Conservation (phyloP, 495 filamentous ascomycete species). For the Rostrohypoxylon terebratum region DNA sequence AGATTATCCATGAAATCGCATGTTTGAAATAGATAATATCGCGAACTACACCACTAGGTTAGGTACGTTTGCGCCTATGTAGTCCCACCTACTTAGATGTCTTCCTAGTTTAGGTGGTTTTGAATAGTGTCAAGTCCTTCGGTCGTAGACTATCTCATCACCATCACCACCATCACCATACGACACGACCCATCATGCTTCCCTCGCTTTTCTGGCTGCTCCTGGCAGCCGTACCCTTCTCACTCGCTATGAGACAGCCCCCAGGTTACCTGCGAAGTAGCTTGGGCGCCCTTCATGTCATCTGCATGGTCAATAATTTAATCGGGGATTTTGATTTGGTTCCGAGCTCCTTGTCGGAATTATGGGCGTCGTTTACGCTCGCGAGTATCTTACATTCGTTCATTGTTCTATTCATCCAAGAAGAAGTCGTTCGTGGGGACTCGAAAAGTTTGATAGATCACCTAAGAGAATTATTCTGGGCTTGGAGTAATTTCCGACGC, state of each 20-base stretch:
- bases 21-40: too few relatives aligned
- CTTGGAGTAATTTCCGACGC: slow-evolving; percentile 15
- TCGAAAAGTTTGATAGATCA: not conserved
- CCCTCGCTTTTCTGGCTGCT: not conserved
- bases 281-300: not conserved
- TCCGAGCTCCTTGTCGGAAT: not conserved
- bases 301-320: not conserved
- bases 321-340: not conserved
- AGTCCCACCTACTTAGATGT: too few relatives aligned
- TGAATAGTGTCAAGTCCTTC: too few relatives aligned
- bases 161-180: too few relatives aligned
- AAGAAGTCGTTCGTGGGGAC: not conserved
- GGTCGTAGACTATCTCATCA: too few relatives aligned
- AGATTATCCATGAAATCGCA: not conserved
- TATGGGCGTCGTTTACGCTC: slow-evolving; percentile 1
- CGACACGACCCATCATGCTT: not conserved
- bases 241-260: not conserved
- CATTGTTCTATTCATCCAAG: not conserved
- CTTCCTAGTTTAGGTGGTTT: too few relatives aligned
- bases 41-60: not conserved
- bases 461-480: slow-evolving; percentile 11
- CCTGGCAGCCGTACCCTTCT: slow-evolving; percentile 2
- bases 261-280: not conserved
- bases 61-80: too few relatives aligned
- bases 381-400: not conserved